Conservation (phyloP, 805 yeast genomes). For the Dipodascus geniculatus region DNA sequence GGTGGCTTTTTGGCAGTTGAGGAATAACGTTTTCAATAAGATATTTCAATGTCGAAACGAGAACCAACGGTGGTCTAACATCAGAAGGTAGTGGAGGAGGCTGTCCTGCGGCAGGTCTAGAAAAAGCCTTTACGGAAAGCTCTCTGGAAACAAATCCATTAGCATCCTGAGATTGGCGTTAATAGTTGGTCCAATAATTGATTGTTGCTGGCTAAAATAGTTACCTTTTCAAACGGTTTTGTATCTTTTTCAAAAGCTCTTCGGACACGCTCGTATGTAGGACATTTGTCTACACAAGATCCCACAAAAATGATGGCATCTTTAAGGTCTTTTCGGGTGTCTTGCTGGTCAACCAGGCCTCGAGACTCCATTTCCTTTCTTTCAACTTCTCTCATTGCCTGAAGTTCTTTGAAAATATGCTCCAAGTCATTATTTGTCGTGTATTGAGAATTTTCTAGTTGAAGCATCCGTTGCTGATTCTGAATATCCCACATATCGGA, state of each 20-base stretch:
- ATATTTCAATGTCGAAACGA: constrained; percentile 57
- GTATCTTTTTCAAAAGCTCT: constrained; percentile 83
- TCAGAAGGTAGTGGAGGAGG: constrained; percentile 97
- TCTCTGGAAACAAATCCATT: constrained; percentile 26
- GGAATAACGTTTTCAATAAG: constrained; percentile 52
- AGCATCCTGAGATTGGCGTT: background rate
- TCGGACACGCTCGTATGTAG: constrained; percentile 80
- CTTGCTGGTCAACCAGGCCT: constrained; percentile 82
- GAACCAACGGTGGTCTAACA: constrained; percentile 81
- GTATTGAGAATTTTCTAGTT: constrained; percentile 34
- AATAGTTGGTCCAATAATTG: too few species aligned
- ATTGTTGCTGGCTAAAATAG: constrained; percentile 41
- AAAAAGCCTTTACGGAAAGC: constrained; percentile 79
- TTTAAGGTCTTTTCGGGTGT: constrained; percentile 64
- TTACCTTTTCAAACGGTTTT: constrained; percentile 59
- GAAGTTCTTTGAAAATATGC: constrained; percentile 57
- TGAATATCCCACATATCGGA: constrained; percentile 55
- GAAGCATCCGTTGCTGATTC: constrained; percentile 55
- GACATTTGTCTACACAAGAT: constrained; percentile 90
- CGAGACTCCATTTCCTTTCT: constrained; percentile 64
- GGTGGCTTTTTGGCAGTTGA: constrained; percentile 70
- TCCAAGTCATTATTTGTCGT: constrained; percentile 43
- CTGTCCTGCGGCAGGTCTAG: constrained; percentile 96
- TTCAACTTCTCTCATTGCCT: constrained; percentile 61
- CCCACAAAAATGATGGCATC: constrained; percentile 87